phyloP scores from a whole-genome alignment of 371 early-diverging fungal genomes.

The Rhizopus arrhizus region DNA sequence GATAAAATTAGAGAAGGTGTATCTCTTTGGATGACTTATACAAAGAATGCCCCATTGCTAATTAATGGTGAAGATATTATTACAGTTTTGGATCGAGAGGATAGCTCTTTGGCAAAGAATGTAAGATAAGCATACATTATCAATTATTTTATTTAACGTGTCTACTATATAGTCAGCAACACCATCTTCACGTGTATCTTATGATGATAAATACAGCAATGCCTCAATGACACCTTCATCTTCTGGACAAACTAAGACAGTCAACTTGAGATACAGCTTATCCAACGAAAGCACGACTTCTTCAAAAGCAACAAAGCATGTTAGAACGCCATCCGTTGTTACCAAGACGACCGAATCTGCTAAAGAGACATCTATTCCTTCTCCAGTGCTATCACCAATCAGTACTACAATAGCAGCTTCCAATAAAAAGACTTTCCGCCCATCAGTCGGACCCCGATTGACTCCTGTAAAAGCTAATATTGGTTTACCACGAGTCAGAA shows the following conservation, averaged over 20 bases:
- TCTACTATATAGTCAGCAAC: slow-evolving; percentile 24
- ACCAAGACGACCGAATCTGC: not conserved
- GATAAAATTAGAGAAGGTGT: slow-evolving; percentile 39
- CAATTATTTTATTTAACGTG: not conserved
- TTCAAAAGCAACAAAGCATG: not conserved
- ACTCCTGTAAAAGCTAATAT: slow-evolving; percentile 29
- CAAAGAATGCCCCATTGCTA: slow-evolving; percentile 29
- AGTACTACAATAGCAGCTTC: slow-evolving; percentile 1
- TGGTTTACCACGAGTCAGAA: slow-evolving; percentile 35
- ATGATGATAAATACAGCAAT: slow-evolving; percentile 12
- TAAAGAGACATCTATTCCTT: slow-evolving; percentile 11
- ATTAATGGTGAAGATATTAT: slow-evolving; percentile 37
- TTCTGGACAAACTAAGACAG: slow-evolving; percentile 14
- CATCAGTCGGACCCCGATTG: slow-evolving; percentile 31
- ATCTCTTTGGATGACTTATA: slow-evolving; percentile 30
- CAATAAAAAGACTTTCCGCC: slow-evolving; percentile 23
- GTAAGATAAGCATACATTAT: slow-evolving; percentile 10
- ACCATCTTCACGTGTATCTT: slow-evolving; percentile 23
- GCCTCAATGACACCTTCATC: slow-evolving; percentile 21
- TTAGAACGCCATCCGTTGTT: not conserved
- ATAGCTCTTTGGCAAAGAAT: slow-evolving; percentile 30
- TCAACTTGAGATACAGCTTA: slow-evolving; percentile 9
- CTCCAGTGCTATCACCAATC: slow-evolving; percentile 12
- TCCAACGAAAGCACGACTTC: slow-evolving; percentile 2
- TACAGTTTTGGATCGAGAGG: slow-evolving; percentile 33